Percentiles rank a stretch among this genome's conserved stretches.
These are phyloP conservation scores for Beta lomatogona DNA, from an alignment of 179 eudicot genomes.

Conservation along the genomic window DNA sequence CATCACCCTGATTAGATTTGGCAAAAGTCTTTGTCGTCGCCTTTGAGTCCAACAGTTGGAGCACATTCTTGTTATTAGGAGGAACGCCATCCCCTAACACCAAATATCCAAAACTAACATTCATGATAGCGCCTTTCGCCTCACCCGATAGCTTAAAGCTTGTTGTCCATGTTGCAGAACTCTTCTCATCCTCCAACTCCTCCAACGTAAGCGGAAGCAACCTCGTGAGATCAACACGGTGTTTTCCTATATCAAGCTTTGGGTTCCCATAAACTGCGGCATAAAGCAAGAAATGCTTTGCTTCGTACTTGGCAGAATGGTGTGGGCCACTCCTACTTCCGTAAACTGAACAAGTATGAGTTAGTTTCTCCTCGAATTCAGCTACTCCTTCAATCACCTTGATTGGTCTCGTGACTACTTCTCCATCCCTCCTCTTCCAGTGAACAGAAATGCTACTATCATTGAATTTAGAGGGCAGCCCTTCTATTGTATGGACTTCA, in stretches of 20 bases:
- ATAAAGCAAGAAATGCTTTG: constrained; percentile 79
- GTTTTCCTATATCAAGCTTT: constrained; percentile 88
- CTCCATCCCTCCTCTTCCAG: constrained; percentile 87
- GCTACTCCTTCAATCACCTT: constrained; percentile 68
- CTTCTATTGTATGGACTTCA: constrained; percentile 76
- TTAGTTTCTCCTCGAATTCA: constrained; percentile 64
- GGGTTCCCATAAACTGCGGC: constrained; percentile 58
- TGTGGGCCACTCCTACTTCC: constrained; percentile 83
- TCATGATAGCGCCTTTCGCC: constrained; percentile 82
- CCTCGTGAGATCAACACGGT: constrained; percentile 84
- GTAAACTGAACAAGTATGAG: constrained; percentile 68
- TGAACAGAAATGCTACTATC: constrained; percentile 56
- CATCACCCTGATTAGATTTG: constrained; percentile 40
- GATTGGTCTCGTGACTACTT: constrained; percentile 55
- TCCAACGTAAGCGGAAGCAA: constrained; percentile 91
- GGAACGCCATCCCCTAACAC: constrained; percentile 49
- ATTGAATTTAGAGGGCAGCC: constrained; percentile 60
- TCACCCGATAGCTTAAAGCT: constrained; percentile 76
- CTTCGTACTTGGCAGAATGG: constrained; percentile 88
- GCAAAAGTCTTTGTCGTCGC: constrained; percentile 19
- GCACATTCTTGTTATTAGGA: constrained; percentile 45
- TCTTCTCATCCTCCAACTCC: constrained; percentile 88
- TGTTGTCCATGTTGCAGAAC: constrained; percentile 89
- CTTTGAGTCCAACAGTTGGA: constrained; percentile 42
- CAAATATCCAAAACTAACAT: constrained; percentile 84